Evolutionary conservation across 2,329 filamentous ascomycete species (phyloP).

Genomic region (Apiospora saccharicola): DNA sequence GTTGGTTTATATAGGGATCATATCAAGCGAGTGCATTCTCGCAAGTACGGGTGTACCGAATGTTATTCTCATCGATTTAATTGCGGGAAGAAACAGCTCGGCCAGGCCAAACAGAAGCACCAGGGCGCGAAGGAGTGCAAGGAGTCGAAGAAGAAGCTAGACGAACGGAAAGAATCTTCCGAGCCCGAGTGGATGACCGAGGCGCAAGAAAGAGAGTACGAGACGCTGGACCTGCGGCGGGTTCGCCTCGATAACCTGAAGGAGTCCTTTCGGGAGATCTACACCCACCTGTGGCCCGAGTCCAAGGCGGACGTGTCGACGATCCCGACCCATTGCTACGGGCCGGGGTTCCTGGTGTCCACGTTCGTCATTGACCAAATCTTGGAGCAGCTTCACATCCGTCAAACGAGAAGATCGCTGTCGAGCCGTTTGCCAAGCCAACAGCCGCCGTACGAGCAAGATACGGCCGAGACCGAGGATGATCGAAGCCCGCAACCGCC

Average conservation of each 20-base stretch:
- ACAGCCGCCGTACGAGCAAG: neutral
- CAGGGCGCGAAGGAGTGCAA: neutral
- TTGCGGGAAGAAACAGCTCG: neutral
- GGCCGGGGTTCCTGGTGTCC: neutral
- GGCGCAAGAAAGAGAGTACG: constrained; percentile 9
- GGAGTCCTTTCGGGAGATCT: neutral
- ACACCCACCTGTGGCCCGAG: constrained; percentile 8
- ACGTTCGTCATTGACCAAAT: neutral
- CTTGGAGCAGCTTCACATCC: neutral
- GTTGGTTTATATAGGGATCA: neutral
- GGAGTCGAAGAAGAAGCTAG: neutral
- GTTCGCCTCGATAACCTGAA: neutral
- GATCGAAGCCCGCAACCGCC: neutral
- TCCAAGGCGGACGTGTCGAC: neutral
- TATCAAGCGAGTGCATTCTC: constrained; percentile 19
- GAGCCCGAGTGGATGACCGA: constrained; percentile 23
- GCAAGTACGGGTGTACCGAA: constrained; percentile 4
- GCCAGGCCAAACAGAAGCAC: neutral
- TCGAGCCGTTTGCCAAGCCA: neutral
- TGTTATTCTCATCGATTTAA: neutral
- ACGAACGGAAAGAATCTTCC: neutral
- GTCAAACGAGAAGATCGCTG: too few relatives aligned
- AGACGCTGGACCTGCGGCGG: neutral
- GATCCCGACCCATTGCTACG: neutral
- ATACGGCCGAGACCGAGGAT: neutral